Base-by-base conservation (phyloP, 2,329 filamentous ascomycete genomes). In the Epichloe festucae region DNA sequence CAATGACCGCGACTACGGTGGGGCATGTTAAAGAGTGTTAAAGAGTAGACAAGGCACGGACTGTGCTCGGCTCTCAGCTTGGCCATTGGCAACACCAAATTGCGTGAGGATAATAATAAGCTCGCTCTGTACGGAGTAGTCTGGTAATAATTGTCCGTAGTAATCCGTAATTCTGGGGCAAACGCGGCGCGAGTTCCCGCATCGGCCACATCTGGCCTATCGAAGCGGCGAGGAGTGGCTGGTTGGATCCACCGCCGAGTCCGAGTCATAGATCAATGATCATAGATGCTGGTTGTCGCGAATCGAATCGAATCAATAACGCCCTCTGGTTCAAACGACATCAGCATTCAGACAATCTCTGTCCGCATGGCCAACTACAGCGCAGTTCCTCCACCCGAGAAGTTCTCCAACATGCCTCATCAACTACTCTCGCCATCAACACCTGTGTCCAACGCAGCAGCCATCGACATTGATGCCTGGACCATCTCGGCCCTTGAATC, bases 381-480 rank as follows among this genome's bases (percentile, higher is more conserved):
- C 57, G 72, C 75, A 27, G 74, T 78, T 46, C 74, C 74, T 48
- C 76, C 74, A 45, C 65, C 70, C 46, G 71, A 67, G 54, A 61
- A 67, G 45, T 58, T 61, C 21, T 53, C 57, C 27, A 49, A 57
- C 47, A 50, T 53, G 49, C 44, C 56, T 53, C 50, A 61, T 50
- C 45, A 54, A 49, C 41, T 58, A 36, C 49, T 59, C 21, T 56
- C 59, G 19, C 54, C 58, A 31, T 59, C 59, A 23, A 60, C 62
- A 6, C 57, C 59, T 15, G 59, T 60, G 14, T 60, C 54, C 36
- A 57, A 57, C 35, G 52, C 54, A 0, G 59, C 60, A 0, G 59
- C 60, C 49, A 70, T 79, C 50, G 78, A 84, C 55, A 81, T 87
- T 53, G 83, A 84, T 55, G 74, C 81, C 36, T 87, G 84, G 84